Evolutionary conservation across 352 stramenopile species (phyloP).

Genomic region (Pythium sukuiense): DNA sequence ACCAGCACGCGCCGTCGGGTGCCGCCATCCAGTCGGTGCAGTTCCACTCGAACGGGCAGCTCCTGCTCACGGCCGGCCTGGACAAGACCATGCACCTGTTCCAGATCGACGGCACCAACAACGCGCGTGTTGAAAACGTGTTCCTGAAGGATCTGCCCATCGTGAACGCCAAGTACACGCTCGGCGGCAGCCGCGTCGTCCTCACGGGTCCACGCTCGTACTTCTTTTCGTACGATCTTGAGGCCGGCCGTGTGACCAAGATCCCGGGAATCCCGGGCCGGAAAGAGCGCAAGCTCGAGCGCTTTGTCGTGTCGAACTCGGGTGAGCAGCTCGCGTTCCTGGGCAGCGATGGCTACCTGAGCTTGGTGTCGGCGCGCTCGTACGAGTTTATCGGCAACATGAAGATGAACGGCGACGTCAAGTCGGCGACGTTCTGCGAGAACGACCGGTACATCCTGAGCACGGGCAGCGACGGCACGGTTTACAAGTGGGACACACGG

Average conservation of each 20-base stretch:
- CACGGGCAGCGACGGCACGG: conserved; percentile 93
- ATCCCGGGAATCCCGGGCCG: conserved; percentile 88
- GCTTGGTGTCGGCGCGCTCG: conserved; percentile 89
- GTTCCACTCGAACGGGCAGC: conserved; percentile 88
- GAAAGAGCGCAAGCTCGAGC: conserved; percentile 92
- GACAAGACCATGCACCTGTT: conserved; percentile 95
- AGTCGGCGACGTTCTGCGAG: conserved; percentile 89
- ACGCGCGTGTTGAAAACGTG: conserved; percentile 88
- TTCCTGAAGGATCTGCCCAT: conserved; percentile 92
- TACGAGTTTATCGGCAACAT: conserved; percentile 93
- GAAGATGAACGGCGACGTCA: conserved; percentile 96
- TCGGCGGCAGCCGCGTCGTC: conserved; percentile 81
- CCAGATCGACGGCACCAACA: conserved; percentile 88
- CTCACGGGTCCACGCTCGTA: conserved; percentile 92
- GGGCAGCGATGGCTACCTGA: conserved; percentile 95
- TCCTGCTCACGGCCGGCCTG: conserved; percentile 88
- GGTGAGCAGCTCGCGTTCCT: conserved; percentile 92
- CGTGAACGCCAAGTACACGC: conserved; percentile 79
- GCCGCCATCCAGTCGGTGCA: conserved; percentile 86
- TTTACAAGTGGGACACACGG: conserved; percentile 97
- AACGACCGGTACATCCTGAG: conserved; percentile 93
- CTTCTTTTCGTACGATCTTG: conserved; percentile 97
- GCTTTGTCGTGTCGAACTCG: conserved; percentile 88
- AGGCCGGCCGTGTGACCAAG: conserved; percentile 89
- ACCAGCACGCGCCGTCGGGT: conserved; percentile 85